Base-by-base conservation (phyloP, 2,329 filamentous ascomycete genomes). In the Calycina marina region DNA sequence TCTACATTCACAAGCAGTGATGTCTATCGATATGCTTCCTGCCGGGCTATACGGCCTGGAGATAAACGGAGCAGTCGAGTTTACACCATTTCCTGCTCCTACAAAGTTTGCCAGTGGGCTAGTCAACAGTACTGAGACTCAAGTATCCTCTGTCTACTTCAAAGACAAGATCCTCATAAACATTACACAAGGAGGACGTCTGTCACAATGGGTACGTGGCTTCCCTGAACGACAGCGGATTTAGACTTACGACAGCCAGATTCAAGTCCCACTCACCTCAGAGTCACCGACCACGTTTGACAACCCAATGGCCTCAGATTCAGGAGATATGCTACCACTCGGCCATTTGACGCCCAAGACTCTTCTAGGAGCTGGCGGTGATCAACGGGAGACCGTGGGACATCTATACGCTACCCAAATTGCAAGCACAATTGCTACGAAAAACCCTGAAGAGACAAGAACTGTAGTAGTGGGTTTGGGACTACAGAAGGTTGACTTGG, bases 341-440 rank as follows among this genome's bases (percentile, higher is more conserved):
- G 67, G 76, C 18, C 78, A 90, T 46, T 65, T 96, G 25, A 93
- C 83, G 0, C 83, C 90, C 1, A 88, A 75, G 22, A 93, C 85
- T 0, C 61, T 98, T 3, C 65, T 98, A 0, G 90, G 90, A 2
- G 85, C 79, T 6, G 84, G 86, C 28, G 74, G 77, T 18, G 67
- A 77, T 32, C 75, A 81, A 28, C 69, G 85, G 26, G 85, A 94
- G 50, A 82, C 79, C 0, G 56, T 92, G 4, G 88, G 84, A 1
- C 86, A 94, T 54, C 70, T 94, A 2, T 78, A 92, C 49, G 86
- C 86, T 3, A 82, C 82, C 26, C 88, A 94, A 49, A 77, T 96
- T 43, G 90, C 79, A 4, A 92, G 77, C 48, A 71, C 78, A 24
- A 69, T 98, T 37, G 66, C 76, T 12, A 71, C 77, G 38, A 75